Evolutionary conservation across 495 filamentous ascomycete species (phyloP).

Genomic region (Penicillium coffeae): DNA sequence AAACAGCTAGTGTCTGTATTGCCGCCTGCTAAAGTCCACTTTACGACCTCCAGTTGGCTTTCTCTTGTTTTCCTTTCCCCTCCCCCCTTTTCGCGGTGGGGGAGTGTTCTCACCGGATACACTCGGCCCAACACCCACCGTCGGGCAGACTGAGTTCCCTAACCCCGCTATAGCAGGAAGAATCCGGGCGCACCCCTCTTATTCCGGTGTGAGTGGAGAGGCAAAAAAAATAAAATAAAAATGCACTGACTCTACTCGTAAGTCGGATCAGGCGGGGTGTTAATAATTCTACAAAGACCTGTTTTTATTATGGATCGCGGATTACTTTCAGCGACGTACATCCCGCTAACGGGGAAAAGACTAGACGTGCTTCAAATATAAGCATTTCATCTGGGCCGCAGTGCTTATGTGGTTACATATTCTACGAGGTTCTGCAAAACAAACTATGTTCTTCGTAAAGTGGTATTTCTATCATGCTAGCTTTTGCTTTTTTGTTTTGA

Average conservation of each 20-base stretch:
- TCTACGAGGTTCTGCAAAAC: not conserved
- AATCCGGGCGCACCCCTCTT: slow-evolving; percentile 11
- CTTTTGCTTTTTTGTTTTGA: slow-evolving; percentile 17
- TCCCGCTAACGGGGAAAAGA: not conserved
- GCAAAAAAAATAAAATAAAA: slow-evolving; percentile 1
- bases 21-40: no score
- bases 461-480: slow-evolving; percentile 24
- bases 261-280: no score
- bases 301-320: not conserved
- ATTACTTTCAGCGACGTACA: not conserved
- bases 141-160: slow-evolving; percentile 9
- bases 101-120: slow-evolving; percentile 13
- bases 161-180: slow-evolving; percentile 15
- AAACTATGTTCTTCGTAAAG: slow-evolving; percentile 2
- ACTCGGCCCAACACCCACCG: slow-evolving; percentile 13
- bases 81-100: slow-evolving; percentile 2
- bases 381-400: not conserved
- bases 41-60: not conserved
- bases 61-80: not conserved
- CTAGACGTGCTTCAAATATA: not conserved
- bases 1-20: no score
- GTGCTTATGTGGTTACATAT: no score
- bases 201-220: slow-evolving; percentile 2
- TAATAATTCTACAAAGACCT: not conserved
- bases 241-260: not conserved